Percentiles rank a stretch among this genome's conserved stretches.
Conservation (phyloP, 2,329 filamentous ascomycete genomes). For the Monilinia fructicola region DNA sequence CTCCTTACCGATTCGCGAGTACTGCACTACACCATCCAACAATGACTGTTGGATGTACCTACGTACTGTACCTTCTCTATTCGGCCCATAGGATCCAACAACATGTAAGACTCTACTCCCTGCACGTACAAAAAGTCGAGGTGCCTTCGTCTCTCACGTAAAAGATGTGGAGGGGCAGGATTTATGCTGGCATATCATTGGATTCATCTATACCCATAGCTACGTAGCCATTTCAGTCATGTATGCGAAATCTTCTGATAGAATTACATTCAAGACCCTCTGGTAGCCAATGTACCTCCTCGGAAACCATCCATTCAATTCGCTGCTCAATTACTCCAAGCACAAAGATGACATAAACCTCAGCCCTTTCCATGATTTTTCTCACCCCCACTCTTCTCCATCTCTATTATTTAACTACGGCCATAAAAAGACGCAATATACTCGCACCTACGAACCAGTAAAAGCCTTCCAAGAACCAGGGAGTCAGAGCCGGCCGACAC, state of each 20-base stretch:
- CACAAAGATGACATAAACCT: constrained; percentile 1
- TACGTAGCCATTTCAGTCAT: not conserved
- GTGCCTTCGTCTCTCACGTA: not conserved
- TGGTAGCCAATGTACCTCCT: constrained; percentile 5
- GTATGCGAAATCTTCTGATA: not conserved
- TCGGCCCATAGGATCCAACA: not conserved
- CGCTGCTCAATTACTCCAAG: not conserved
- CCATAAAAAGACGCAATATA: not conserved
- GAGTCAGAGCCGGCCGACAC: not conserved
- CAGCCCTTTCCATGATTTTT: not conserved
- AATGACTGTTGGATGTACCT: not conserved
- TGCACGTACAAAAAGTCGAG: not conserved
- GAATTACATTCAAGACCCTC: not conserved
- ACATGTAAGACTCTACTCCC: not conserved
- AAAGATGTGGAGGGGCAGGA: not conserved
- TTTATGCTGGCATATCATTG: not conserved
- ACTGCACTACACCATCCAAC: not conserved
- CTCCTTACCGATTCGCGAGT: not conserved
- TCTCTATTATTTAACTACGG: not conserved
- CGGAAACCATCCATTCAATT: too few species aligned
- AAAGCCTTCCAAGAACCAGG: not conserved
- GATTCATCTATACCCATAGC: not conserved
- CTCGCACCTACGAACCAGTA: not conserved
- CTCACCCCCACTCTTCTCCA: not conserved
- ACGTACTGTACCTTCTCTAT: not conserved